Percentiles rank a stretch among this genome's conserved stretches.
Evolutionary conservation across 2,329 filamentous ascomycete genomes (phyloP).

Genomic region (Arachnopeziza araneosa): DNA sequence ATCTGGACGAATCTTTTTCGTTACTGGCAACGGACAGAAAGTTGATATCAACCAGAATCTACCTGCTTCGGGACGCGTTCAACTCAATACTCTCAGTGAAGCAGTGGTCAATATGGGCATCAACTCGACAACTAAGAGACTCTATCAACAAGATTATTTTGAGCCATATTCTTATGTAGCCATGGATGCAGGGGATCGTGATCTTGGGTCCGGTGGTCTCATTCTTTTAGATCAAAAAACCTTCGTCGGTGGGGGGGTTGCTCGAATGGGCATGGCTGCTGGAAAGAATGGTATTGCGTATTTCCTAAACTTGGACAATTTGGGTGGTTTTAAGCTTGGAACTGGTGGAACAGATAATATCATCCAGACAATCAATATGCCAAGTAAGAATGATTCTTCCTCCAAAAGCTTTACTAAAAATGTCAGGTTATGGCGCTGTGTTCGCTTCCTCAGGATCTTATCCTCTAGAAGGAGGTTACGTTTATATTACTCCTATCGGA

Average conservation of each 20-base stretch:
- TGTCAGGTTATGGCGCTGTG: conserved; percentile 6
- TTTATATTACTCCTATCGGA: conserved; percentile 24
- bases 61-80: conserved; percentile 9
- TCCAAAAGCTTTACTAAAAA: neutral
- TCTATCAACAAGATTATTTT: conserved; percentile 14
- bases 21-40: conserved; percentile 12
- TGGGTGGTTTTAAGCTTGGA: conserved; percentile 33
- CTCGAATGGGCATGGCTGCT: conserved; percentile 26
- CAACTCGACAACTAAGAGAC: conserved; percentile 4
- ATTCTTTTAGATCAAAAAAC: conserved; percentile 6
- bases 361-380: conserved; percentile 26
- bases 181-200: conserved; percentile 13
- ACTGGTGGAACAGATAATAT: conserved; percentile 29
- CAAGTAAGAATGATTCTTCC: neutral
- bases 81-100: conserved; percentile 10
- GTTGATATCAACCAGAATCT: neutral
- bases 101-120: conserved; percentile 13
- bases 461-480: conserved; percentile 34
- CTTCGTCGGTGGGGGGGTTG: conserved; percentile 20
- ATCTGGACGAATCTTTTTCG: conserved; percentile 11
- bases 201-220: conserved; percentile 15
- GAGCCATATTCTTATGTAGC: conserved; percentile 11
- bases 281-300: conserved; percentile 32
- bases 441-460: conserved; percentile 27
- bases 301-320: conserved; percentile 32